Evolutionary conservation across 139 green algal species (phyloP), one percentile per base, ranked within the genome.

Genomic region (Edaphochlamys debaryana): DNA sequence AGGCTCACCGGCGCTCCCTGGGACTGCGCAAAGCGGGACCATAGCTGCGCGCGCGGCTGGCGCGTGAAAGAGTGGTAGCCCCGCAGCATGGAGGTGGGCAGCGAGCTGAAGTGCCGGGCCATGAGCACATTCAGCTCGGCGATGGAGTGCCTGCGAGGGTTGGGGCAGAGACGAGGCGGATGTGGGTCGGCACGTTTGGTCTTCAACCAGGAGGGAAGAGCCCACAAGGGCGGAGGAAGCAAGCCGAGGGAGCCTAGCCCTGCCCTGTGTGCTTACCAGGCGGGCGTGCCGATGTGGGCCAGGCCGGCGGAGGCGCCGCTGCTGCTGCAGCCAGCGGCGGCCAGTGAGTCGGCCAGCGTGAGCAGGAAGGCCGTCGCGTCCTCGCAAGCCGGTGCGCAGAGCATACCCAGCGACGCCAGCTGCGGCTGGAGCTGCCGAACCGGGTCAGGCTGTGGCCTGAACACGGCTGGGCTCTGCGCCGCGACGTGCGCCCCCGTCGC

Each of bases 41-140:
- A 85, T 11, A 85, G 67, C 67, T 69, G 56, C 30, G 40, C 38
- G 4, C 79, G 67, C 23, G 79, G 79, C 13, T 54, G 38, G 1
- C 68, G 54, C 22, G 68, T 79, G 79, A 85, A 85, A 38, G 22
- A 36, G 79, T 85, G 79, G 54, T 85, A 85, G 50, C 67, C 68
- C 9, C 68, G 67, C 52, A 85, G 79, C 67, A 77, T 71, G 37
- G 54, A 48, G 19, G 67, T 66, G 38, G 79, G 79, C 37, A 85
- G 67, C n/a, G 27, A 27, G 23, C 54, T 20, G 32, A 85, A 85
- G 54, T 85, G 52, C 25, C 40, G 67, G 27, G 79, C 52, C 38
- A 85, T 9, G 2, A 85, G 25, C 38, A 71, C 40, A 38, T 85
- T 85, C 29, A 85, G 54, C 41, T 85, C 79, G 37, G 79, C 79